Evolutionary conservation across 164 flowering plant genomes (phyloP).

Genomic region (Aristolochia contorta): DNA sequence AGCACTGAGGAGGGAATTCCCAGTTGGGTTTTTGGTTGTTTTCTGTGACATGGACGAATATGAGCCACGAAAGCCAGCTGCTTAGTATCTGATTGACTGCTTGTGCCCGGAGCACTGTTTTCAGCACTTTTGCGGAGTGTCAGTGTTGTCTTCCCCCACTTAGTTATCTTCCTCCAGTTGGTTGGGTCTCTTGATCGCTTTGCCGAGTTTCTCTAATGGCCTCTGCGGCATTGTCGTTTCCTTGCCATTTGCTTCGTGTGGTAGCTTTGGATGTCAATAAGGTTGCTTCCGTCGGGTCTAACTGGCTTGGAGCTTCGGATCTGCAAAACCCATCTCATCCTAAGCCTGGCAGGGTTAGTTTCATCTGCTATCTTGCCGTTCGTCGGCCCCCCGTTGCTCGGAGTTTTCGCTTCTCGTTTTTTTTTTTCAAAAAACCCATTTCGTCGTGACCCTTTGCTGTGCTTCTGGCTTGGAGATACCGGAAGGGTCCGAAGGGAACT

Average conservation of each 20-base stretch:
- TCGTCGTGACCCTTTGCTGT: not conserved
- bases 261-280: slow-evolving; percentile 21
- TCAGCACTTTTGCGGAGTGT: too few species aligned
- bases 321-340: slow-evolving; percentile 26
- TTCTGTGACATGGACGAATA: not conserved
- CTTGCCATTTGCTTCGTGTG: slow-evolving; percentile 21
- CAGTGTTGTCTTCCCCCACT: not conserved
- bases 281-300: slow-evolving; percentile 14
- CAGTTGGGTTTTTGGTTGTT: not conserved
- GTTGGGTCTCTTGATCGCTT: not conserved
- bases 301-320: slow-evolving; percentile 29
- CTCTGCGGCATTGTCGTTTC: slow-evolving; percentile 40
- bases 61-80: not conserved
- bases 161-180: not conserved
- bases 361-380: not conserved
- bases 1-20: not conserved
- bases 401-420: not conserved
- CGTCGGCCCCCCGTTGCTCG: too few species aligned
- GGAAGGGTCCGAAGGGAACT: not conserved
- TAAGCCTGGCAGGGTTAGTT: slow-evolving; percentile 30
- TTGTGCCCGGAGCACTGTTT: too few species aligned
- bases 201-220: slow-evolving; percentile 30
- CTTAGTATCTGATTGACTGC: not conserved
- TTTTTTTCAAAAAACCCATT: not conserved
- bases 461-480: not conserved